Evolutionary conservation across 345 rosid genomes (phyloP), one percentile per base, ranked within the genome.

Genomic region (Boechera retrofracta): DNA sequence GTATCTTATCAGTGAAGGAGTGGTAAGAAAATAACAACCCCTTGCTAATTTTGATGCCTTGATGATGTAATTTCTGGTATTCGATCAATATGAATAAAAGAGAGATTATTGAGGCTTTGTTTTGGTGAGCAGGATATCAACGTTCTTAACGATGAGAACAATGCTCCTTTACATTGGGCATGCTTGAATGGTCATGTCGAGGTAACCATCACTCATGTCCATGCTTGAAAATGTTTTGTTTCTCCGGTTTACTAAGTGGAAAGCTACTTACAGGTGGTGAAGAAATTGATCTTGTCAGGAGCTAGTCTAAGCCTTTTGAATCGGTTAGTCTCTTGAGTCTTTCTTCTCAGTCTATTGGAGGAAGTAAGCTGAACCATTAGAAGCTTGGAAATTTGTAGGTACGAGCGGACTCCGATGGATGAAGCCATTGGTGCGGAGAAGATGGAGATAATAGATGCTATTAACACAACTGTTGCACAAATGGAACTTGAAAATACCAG

Each of bases 81-180:
- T 64, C 4, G 7, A 26, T 44, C 6, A 64, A 76, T 5, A 48
- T n/a, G 53, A 6, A 7, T 49, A 18, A n/a, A n/a, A 35, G 39
- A 62, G 12, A 56, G 29, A 54, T 15, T 2, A 2, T 48, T 45
- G 38, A 45, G 39, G 35, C 31, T 72, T 66, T 60, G 48, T 18
- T 74, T 69, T 33, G 26, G n/a, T 75, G 51, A 67, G 64, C 79
- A 91, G 98, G 97, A 93, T 69, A 71, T 90, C 5, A 85, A 92
- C 63, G 87, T 88, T 66, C 82, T 73, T 68, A 95, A 95, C 52
- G 81, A 48, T 53, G 98, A 95, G 85, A 92, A 83, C 73, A 95
- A 92, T 81, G 85, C 94, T 18, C 94, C 99, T 52, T 88, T 90
- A 71, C 99, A 95, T 72, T 92, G 91, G 87, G 98, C 97, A 79